Evolutionary conservation across 495 filamentous ascomycete species (phyloP).

Genomic region (Penicilliopsis zonata): DNA sequence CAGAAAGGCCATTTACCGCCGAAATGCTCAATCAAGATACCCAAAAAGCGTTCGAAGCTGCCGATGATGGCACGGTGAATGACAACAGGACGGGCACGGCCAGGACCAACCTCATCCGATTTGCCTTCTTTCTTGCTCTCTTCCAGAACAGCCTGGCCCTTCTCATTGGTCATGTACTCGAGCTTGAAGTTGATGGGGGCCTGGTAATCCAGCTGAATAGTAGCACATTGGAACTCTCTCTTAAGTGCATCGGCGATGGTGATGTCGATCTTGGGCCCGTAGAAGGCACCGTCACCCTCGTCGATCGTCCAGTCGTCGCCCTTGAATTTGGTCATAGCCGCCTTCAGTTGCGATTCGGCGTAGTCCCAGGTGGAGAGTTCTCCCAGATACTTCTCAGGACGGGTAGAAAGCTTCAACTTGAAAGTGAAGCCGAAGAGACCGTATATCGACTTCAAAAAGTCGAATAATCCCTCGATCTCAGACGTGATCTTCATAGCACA

Average conservation of each 20-base stretch:
- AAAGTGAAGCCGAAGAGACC: slow-evolving; percentile 90
- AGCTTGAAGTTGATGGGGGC: slow-evolving; percentile 75
- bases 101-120: slow-evolving; percentile 32
- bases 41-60: slow-evolving; percentile 88
- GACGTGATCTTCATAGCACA: slow-evolving; percentile 47
- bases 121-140: slow-evolving; percentile 23
- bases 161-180: slow-evolving; percentile 68
- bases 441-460: slow-evolving; percentile 75
- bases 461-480: slow-evolving; percentile 80
- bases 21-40: slow-evolving; percentile 89
- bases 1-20: slow-evolving; percentile 98
- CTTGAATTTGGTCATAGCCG: slow-evolving; percentile 67
- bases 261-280: slow-evolving; percentile 93
- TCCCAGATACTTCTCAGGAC: slow-evolving; percentile 86
- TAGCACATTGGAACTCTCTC: slow-evolving; percentile 82
- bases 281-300: slow-evolving; percentile 92
- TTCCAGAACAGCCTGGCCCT: slow-evolving; percentile 26
- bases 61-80: slow-evolving; percentile 94
- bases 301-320: slow-evolving; percentile 78
- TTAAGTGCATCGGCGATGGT: slow-evolving; percentile 70
- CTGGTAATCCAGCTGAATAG: slow-evolving; percentile 95
- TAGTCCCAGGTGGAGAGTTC: slow-evolving; percentile 77
- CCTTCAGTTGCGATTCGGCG: slow-evolving; percentile 67
- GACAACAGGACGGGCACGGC: slow-evolving; percentile 88
- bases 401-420: slow-evolving; percentile 88